Base-by-base conservation (phyloP, 192 early-diverging fungal genomes). In the Physocladia obscura region DNA sequence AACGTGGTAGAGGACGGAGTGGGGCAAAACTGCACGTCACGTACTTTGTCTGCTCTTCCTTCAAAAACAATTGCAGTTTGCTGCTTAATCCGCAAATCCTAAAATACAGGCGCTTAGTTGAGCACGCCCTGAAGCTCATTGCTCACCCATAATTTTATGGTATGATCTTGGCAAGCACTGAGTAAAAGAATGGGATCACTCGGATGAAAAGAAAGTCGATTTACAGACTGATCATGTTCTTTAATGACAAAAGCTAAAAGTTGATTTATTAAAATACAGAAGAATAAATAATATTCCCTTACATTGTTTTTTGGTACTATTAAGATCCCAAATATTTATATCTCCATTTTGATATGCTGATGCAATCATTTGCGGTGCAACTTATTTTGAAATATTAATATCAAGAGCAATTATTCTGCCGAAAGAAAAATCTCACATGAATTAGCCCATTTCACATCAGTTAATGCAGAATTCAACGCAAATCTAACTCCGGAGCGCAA, bases 381-480 rank as follows among this genome's bases (percentile, higher is more conserved):
- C 59, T 24, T 22, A 57, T 52, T 31, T 22, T 39, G 26, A 27
- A 19, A 27, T 15, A n/a, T n/a, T n/a, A n/a, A 60, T 13, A 48
- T 13, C 29, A 11, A 22, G 22, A 55, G 19, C 15, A 37, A 17
- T 58, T 27, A 35, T 21, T 38, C 22, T 37, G 47, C 15, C 3
- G 47, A 1, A 32, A 38, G 19, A 13, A 15, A 24, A 29, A 24
- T 71, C 61, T 71, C 63, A 86, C 83, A 73, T 21, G 70, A 52
- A 61, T 83, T 85, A n/a, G 87, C 90, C 92, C 92, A 93, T 59
- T 90, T 90, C 19, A 91, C 90, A 74, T 93, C 92, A 52, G 83
- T 91, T 51, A 50, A 58, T 24, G 57, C 6, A 29, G n/a, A 51
- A 24, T 82, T 89, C 11, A 80, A 69, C 60, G 76, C 86, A 22